Evolutionary conservation across 306 rosid genomes (phyloP).

Genomic region (Aeschynomene evenia): DNA sequence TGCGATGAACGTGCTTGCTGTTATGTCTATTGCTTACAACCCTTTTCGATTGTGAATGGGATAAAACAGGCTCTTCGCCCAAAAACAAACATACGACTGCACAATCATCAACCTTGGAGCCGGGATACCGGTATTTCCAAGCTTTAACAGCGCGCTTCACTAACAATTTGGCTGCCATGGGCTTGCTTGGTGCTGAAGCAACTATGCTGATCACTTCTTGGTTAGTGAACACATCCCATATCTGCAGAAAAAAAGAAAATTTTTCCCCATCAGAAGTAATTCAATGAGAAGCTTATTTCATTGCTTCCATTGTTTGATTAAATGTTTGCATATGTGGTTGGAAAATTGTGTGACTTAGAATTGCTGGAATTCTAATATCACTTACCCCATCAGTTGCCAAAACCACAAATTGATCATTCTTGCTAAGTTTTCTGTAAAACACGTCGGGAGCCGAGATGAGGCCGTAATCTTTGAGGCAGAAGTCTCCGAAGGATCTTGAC

Average conservation of each 20-base stretch:
- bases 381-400: conserved; percentile 93
- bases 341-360: background rate
- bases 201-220: conserved; percentile 72
- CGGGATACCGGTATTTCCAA: conserved; percentile 65
- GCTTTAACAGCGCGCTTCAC: conserved; percentile 63
- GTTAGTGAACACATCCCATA: conserved; percentile 90
- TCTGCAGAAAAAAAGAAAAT: conserved; percentile 36
- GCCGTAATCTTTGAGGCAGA: conserved; percentile 90
- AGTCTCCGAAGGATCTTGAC: conserved; percentile 95
- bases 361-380: background rate
- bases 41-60: background rate
- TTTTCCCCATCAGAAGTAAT: too few species aligned
- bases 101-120: conserved; percentile 68
- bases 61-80: conserved; percentile 33
- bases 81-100: conserved; percentile 70
- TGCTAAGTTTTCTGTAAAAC: conserved; percentile 55
- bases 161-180: conserved; percentile 63
- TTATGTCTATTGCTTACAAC: conserved; percentile 6
- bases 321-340: background rate
- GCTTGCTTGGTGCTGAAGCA: conserved; percentile 61
- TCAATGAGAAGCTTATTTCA: background rate
- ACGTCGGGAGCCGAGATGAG: conserved; percentile 76
- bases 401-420: conserved; percentile 71
- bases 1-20: conserved; percentile 29
- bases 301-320: background rate